Percentiles rank a stretch among this genome's conserved stretches.
Evolutionary conservation across 2,329 filamentous ascomycete genomes (phyloP).

Genomic region (Talaromyces sp.): DNA sequence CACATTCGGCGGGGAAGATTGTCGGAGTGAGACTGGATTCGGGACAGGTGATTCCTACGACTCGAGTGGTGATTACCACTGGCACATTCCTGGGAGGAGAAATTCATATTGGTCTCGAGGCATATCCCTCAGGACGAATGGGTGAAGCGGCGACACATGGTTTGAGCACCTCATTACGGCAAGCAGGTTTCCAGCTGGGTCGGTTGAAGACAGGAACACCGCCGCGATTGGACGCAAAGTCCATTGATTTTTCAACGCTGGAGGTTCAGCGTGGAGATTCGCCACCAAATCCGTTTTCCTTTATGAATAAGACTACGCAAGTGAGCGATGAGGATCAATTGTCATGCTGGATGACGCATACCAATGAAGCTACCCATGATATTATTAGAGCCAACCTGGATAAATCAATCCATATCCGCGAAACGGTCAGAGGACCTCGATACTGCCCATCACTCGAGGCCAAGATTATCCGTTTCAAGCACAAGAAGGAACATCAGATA

Average conservation of each 20-base stretch:
- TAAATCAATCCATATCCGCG: slow-evolving; percentile 92
- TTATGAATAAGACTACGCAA: slow-evolving; percentile 72
- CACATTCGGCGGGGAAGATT: slow-evolving; percentile 64
- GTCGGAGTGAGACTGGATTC: slow-evolving; percentile 82
- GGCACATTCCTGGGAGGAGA: slow-evolving; percentile 94
- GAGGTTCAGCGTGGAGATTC: slow-evolving; percentile 76
- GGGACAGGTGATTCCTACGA: slow-evolving; percentile 75
- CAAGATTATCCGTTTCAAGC: slow-evolving; percentile 81
- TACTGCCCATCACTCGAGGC: slow-evolving; percentile 96
- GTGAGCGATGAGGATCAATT: slow-evolving; percentile 70
- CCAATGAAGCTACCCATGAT: slow-evolving; percentile 76
- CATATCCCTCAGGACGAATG: slow-evolving; percentile 82
- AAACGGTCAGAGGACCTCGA: slow-evolving; percentile 87
- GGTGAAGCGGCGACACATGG: slow-evolving; percentile 92
- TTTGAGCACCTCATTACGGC: slow-evolving; percentile 80
- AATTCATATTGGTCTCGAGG: slow-evolving; percentile 87
- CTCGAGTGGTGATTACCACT: slow-evolving; percentile 86
- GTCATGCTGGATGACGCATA: slow-evolving; percentile 81
- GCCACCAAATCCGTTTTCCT: slow-evolving; percentile 86
- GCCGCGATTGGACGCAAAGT: slow-evolving; percentile 74
- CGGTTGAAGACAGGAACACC: slow-evolving; percentile 94
- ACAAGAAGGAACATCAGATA: slow-evolving; percentile 79
- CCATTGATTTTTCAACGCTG: slow-evolving; percentile 72
- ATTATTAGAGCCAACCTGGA: slow-evolving; percentile 86
- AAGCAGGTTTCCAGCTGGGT: slow-evolving; percentile 85